Percentiles rank a stretch among this genome's conserved stretches.
These are phyloP conservation scores for Caryopteris hybrid DNA, from an alignment of 305 asterid genomes.

Conservation along the genomic window DNA sequence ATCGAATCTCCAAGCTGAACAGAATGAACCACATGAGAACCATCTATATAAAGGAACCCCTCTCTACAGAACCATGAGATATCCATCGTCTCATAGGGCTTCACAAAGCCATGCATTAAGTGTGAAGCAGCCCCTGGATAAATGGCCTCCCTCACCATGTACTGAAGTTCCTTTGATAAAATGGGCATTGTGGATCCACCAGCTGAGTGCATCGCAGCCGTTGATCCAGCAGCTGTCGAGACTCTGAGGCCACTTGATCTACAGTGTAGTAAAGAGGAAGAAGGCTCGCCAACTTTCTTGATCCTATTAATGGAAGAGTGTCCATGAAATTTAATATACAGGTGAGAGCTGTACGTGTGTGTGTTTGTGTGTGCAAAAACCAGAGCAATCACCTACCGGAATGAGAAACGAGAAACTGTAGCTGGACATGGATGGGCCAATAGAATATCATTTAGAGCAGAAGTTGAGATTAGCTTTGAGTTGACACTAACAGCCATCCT, in stretches of 20 bases:
- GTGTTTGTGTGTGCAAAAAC: too few species aligned
- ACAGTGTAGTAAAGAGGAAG: constrained; percentile 53
- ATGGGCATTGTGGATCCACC: constrained; percentile 80
- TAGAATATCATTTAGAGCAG: constrained; percentile 49
- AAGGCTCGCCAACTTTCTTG: constrained; percentile 28
- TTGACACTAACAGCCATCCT: constrained; percentile 65
- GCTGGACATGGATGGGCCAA: constrained; percentile 84
- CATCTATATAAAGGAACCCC: constrained; percentile 69
- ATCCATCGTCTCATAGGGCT: constrained; percentile 51
- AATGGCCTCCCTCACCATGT: constrained; percentile 89
- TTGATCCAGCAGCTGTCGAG: constrained; percentile 95
- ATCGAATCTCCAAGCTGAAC: constrained; percentile 73
- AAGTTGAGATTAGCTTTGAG: constrained; percentile 38
- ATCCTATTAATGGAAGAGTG: constrained; percentile 34
- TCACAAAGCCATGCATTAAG: constrained; percentile 52
- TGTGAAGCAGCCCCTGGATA: constrained; percentile 32
- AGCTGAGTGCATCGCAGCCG: constrained; percentile 90
- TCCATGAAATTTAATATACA: background rate
- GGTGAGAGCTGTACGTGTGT: background rate
- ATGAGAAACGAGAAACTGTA: constrained; percentile 72
- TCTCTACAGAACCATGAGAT: constrained; percentile 69
- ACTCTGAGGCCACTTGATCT: constrained; percentile 93
- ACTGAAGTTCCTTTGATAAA: constrained; percentile 76
- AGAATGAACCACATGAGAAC: constrained; percentile 62
- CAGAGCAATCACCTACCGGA: constrained; percentile 37